phyloP scores from a whole-genome alignment of 768 basidiomycete genomes.

The Trichaptum fuscoviolaceum region DNA sequence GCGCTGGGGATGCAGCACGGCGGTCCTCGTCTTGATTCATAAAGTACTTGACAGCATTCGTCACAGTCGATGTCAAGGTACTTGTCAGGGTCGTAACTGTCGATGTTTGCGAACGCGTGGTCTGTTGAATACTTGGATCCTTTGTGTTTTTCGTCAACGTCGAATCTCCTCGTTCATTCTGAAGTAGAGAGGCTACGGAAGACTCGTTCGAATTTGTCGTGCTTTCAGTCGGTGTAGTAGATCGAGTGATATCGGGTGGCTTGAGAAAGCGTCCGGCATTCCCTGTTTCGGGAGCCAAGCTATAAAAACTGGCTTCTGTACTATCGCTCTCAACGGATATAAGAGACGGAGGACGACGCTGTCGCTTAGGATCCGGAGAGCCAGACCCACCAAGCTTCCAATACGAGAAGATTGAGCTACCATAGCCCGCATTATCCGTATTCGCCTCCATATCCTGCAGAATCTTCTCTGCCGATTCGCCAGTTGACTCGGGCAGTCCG shows the following conservation, averaged over 20 bases:
- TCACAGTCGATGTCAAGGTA: conserved; percentile 47
- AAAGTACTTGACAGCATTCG: conserved; percentile 56
- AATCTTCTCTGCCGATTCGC: conserved; percentile 38
- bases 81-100: conserved; percentile 26
- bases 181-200: conserved; percentile 6
- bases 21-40: conserved; percentile 33
- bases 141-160: neutral
- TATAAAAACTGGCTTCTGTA: conserved; percentile 25
- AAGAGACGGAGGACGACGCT: conserved; percentile 36
- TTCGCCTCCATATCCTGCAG: conserved; percentile 38
- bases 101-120: neutral
- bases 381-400: conserved; percentile 12
- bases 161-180: neutral
- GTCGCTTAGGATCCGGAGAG: conserved; percentile 25
- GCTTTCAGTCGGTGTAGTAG: neutral
- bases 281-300: neutral
- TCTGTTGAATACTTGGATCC: neutral
- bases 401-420: conserved; percentile 16
- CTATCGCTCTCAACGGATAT: conserved; percentile 34
- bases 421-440: conserved; percentile 22
- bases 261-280: neutral
- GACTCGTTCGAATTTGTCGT: conserved; percentile 1
- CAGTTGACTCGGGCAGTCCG: conserved; percentile 25
- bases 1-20: conserved; percentile 27
- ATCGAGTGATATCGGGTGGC: neutral